Evolutionary conservation across 176 grass and related monocot genomes (phyloP).

Genomic region (Oryza officinalis): DNA sequence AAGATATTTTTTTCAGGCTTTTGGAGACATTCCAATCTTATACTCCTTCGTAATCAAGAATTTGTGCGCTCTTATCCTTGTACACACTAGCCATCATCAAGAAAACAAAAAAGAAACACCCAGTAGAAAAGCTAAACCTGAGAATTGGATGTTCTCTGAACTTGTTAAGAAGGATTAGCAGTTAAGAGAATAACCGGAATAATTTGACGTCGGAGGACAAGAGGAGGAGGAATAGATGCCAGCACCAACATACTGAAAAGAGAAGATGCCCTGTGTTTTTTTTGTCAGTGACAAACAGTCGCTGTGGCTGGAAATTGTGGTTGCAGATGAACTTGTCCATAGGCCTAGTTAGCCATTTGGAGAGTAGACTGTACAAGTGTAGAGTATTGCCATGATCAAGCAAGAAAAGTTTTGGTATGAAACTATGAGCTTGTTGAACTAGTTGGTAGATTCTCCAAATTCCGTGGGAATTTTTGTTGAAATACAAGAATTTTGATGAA

Average conservation of each 20-base stretch:
- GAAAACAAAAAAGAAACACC: background rate
- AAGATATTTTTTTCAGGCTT: conserved; percentile 4
- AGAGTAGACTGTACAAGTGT: background rate
- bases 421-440: background rate
- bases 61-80: conserved; percentile 49
- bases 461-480: background rate
- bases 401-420: background rate
- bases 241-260: conserved; percentile 14
- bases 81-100: background rate
- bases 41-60: conserved; percentile 9
- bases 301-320: background rate
- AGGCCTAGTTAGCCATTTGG: background rate
- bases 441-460: background rate
- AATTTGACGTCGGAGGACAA: background rate
- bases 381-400: background rate
- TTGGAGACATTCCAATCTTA: conserved; percentile 25
- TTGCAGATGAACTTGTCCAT: background rate
- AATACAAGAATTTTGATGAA: background rate
- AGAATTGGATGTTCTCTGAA: background rate
- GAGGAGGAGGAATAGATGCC: conserved; percentile 31
- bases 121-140: background rate
- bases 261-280: conserved; percentile 26
- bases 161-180: background rate
- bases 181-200: conserved; percentile 33
- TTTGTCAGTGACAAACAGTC: conserved; percentile 12